Base-by-base conservation (phyloP, 306 rosid species). In the Malus fusca region DNA sequence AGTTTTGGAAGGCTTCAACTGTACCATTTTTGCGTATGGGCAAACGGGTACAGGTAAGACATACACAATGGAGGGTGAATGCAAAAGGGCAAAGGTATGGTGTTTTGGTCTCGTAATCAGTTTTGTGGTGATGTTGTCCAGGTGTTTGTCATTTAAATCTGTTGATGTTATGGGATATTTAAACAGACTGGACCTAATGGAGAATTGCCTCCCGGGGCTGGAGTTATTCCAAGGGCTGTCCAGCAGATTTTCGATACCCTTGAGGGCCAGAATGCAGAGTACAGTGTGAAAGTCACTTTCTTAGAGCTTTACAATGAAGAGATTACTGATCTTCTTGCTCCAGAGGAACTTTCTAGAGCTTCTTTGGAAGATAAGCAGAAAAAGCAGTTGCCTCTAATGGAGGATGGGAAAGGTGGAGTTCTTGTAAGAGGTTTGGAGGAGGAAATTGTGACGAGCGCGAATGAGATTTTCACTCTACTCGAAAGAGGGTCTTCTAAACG, bases 321-420 rank as follows among this genome's bases (percentile, higher is more conserved):
- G 73, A 94, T 94, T 17, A 94, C 97, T 15, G 98, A 94, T 75
- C 82, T 94, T 71, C 98, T 94, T 81, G 98, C 98, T 21, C 98
- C 97, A 0, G 98, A 94, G 72, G 98, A 94, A 68, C 52, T 94
- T 66, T 87, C 90, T 5, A 90, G 89, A 73, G 90, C 75, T 76
- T 59, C 75, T 72, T 75, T 77, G 84, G 98, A 93, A 84, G 98
- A 93, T 62, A 93, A 90, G 90, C 96, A 90, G 68, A 93, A 87
- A 31, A 93, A 91, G 82, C 96, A 83, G 88, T 86, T 93, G 74
- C 98, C 98, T 71, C 83, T 93, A 8, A 93, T 93, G 98, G 98
- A 93, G 83, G 97, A 93, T 83, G 98, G 98, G 42, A 93, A 93
- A 86, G 97, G 98, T 66, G 98, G 98, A 65, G 98, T 93, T 76